Evolutionary conservation across 768 basidiomycete species (phyloP), one percentile per base, ranked within the genome.

Genomic region (Tylopilus cervinicoccineus): DNA sequence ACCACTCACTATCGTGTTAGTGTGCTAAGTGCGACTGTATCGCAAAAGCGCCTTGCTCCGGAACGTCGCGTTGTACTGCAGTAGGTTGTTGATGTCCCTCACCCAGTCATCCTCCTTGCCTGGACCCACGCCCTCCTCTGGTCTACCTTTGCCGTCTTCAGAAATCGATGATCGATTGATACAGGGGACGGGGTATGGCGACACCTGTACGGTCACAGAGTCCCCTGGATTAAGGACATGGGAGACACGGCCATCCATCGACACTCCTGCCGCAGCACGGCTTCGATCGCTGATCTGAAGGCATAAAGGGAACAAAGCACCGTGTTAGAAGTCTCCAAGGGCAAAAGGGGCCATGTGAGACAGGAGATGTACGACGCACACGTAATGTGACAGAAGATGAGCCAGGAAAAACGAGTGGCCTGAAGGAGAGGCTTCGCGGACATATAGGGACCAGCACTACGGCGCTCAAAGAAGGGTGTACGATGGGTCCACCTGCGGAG

Each of bases 1-100:
- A 17, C 0, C 26, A 61, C 51, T 57, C 50, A 59, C 56, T 51
- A 47, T 52, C 32, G 8, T 43, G 31, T 29, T 17, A 14, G 38
- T 41, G 14, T 43, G 11, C 38, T 66, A 59, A 10, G 52, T 79
- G 54, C 86, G 77, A 61, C 79, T 83, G 58, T 90, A 85, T 56
- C 84, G 71, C 53, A 89, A 66, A 51, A 90, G 70, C n/a, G 87
- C 88, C 67, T 92, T 92, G 72, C 88, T 90, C 63, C 89, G 73
- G 68, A 96, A 96, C 0, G 93, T 92, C 24, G 90, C 90, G 56
- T 96, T 96, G 71, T 95, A 96, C 68, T 94, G 92, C 47, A 96
- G 70, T 50, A 96, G 70, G 56, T 92, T 93, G 66, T 95, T 95
- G 68, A 96, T 96, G 62, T 96, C 93, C 47, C 89, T 77, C n/a